Conservation (phyloP, 225 moss, liverwort and hornwort genomes). For the Neckera pumila region DNA sequence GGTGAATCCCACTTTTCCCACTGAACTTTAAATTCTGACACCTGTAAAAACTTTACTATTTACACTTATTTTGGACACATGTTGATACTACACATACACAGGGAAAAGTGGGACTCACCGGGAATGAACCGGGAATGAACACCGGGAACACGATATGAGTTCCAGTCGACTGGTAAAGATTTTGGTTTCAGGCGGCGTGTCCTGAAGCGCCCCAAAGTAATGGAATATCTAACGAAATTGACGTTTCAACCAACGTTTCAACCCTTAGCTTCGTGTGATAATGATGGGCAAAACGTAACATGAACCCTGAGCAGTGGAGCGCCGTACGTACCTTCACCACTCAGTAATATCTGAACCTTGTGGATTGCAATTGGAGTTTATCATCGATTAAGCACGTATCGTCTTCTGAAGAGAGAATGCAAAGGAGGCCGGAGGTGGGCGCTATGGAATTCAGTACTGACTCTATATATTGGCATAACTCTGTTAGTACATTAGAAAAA, state of each 20-base stretch:
- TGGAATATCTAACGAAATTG: too few species aligned
- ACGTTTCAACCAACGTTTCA: background rate
- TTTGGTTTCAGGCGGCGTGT: background rate
- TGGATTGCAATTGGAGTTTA: background rate
- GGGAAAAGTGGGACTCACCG: too few species aligned
- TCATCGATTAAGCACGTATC: background rate
- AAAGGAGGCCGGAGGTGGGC: background rate
- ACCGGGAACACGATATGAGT: too few species aligned
- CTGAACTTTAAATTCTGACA: too few species aligned
- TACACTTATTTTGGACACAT: too few species aligned
- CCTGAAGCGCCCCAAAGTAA: background rate
- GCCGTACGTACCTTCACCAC: background rate
- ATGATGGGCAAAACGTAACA: background rate
- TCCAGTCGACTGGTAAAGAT: background rate
- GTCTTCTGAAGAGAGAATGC: background rate
- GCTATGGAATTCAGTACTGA: background rate
- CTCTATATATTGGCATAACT: background rate
- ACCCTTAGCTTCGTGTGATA: background rate
- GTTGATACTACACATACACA: too few species aligned
- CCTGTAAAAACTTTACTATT: too few species aligned
- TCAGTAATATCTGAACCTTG: background rate
- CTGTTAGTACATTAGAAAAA: background rate
- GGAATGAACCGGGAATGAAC: too few species aligned
- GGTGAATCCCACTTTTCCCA: too few species aligned
- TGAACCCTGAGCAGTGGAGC: background rate